These are phyloP conservation scores for Diplotaxis tenuifolia DNA, from an alignment of 345 rosid genomes.

Conservation along the genomic window DNA sequence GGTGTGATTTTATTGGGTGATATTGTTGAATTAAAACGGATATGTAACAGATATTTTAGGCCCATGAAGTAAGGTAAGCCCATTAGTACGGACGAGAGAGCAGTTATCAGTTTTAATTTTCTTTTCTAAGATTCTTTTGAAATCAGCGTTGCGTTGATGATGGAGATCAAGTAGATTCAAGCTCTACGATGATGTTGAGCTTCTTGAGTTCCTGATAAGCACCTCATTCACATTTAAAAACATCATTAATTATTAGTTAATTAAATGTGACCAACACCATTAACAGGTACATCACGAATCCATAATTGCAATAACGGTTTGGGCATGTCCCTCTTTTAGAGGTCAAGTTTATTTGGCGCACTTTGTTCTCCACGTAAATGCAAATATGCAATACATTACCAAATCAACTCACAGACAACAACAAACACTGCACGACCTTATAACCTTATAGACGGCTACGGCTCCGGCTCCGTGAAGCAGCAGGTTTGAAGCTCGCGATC, in stretches of 20 bases:
- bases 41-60: background rate
- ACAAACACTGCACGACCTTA: conserved; percentile 14
- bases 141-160: conserved; percentile 11
- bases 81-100: background rate
- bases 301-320: background rate
- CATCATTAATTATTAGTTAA: background rate
- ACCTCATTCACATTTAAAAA: background rate
- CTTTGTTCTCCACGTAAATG: background rate
- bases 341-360: background rate
- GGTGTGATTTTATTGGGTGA: background rate
- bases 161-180: conserved; percentile 59
- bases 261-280: background rate
- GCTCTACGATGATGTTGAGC: conserved; percentile 61
- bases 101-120: no score
- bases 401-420: conserved; percentile 13
- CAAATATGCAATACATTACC: conserved; percentile 1
- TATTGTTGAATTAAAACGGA: background rate
- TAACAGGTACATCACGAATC: background rate
- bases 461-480: conserved; percentile 71
- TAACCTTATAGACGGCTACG: conserved; percentile 78
- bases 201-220: conserved; percentile 68
- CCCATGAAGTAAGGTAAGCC: conserved; percentile 11
- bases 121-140: background rate
- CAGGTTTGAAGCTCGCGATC: conserved; percentile 78
- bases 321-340: background rate